These are phyloP conservation scores for Boletales sp. DNA, from an alignment of 768 basidiomycete genomes.

Conservation along the genomic window DNA sequence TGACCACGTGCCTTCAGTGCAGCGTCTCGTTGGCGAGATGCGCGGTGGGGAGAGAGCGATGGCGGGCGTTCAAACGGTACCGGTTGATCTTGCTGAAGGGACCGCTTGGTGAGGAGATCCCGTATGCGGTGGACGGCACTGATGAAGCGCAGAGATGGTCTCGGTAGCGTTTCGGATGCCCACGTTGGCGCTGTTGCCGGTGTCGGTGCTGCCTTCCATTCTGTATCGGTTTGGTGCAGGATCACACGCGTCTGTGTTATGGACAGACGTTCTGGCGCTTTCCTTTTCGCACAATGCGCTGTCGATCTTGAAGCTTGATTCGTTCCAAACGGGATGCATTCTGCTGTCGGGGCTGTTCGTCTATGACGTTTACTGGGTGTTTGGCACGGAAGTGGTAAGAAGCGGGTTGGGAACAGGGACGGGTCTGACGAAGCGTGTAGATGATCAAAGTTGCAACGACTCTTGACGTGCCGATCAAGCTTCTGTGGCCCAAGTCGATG, in stretches of 20 bases:
- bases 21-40: slow-evolving; percentile 48
- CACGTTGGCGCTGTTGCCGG: slow-evolving; percentile 50
- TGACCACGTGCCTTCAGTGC: slow-evolving; percentile 35
- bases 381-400: slow-evolving; percentile 80
- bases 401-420: neutral
- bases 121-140: neutral
- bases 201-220: slow-evolving; percentile 61
- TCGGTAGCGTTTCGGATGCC: slow-evolving; percentile 55
- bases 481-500: slow-evolving; percentile 78
- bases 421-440: slow-evolving; percentile 31
- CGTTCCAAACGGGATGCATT: slow-evolving; percentile 82
- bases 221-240: slow-evolving; percentile 50
- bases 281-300: slow-evolving; percentile 83
- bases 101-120: slow-evolving; percentile 37
- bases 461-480: slow-evolving; percentile 91
- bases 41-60: slow-evolving; percentile 46
- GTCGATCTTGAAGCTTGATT: slow-evolving; percentile 78
- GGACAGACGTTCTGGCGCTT: slow-evolving; percentile 74
- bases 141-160: slow-evolving; percentile 28
- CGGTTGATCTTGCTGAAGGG: slow-evolving; percentile 45
- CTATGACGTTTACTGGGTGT: slow-evolving; percentile 96
- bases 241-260: slow-evolving; percentile 56
- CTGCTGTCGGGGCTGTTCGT: slow-evolving; percentile 82
- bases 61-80: slow-evolving; percentile 54
- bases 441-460: slow-evolving; percentile 93